Conservation (phyloP, 306 rosid species). For the Fragaria vesca region DNA sequence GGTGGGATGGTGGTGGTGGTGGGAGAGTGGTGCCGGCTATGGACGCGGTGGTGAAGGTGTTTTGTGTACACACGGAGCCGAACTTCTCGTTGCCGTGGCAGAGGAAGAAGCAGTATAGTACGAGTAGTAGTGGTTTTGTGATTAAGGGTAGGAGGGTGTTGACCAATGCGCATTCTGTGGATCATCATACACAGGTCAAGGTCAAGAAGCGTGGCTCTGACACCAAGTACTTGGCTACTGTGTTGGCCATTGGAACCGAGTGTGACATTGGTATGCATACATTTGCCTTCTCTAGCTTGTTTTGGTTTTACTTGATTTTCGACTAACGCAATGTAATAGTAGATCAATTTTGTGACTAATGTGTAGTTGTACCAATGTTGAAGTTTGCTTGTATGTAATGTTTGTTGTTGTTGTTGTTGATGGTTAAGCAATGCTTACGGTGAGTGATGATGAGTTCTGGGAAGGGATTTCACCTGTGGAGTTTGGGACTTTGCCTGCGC, state of each 20-base stretch:
- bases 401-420: constrained; percentile 7
- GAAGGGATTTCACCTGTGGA: constrained; percentile 76
- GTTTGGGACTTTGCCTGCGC: constrained; percentile 71
- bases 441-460: constrained; percentile 79
- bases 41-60: constrained; percentile 85
- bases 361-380: not conserved
- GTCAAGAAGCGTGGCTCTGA: constrained; percentile 85
- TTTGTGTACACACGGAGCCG: constrained; percentile 79
- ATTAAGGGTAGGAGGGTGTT: constrained; percentile 63
- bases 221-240: constrained; percentile 80
- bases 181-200: constrained; percentile 75
- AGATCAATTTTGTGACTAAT: not conserved
- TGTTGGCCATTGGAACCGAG: constrained; percentile 80
- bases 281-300: not conserved
- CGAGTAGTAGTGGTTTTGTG: constrained; percentile 79
- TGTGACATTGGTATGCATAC: constrained; percentile 56
- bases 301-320: not conserved
- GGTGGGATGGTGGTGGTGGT: constrained; percentile 32
- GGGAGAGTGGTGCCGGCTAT: constrained; percentile 60
- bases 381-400: not conserved
- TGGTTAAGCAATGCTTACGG: constrained; percentile 73
- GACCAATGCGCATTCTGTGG: constrained; percentile 81
- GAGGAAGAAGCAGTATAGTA: constrained; percentile 68
- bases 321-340: not conserved
- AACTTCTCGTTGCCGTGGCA: constrained; percentile 89